phyloP scores from a whole-genome alignment of 768 basidiomycete genomes.

The Dentipellis fragilis region DNA sequence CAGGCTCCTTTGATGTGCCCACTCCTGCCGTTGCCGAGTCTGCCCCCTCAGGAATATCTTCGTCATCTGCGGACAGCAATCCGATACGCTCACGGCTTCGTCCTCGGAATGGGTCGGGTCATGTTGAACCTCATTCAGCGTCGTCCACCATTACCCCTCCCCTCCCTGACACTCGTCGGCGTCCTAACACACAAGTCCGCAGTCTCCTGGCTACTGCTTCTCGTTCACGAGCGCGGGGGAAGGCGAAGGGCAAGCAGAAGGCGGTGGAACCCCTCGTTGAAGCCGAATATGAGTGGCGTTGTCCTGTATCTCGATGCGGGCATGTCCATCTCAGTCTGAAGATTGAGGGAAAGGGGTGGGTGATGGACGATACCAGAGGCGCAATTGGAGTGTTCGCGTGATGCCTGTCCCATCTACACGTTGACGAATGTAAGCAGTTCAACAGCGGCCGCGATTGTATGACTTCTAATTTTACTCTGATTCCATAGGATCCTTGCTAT shows the following conservation, averaged over 20 bases:
- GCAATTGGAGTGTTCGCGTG: conserved; percentile 12
- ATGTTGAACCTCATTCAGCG: conserved; percentile 2
- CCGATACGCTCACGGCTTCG: conserved; percentile 12
- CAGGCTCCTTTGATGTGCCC: background rate
- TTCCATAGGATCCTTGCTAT: no score
- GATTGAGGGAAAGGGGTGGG: conserved; percentile 9
- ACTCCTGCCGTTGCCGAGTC: no score
- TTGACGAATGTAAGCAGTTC: background rate
- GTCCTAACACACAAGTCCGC: background rate
- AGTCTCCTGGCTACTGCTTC: background rate
- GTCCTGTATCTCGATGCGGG: conserved; percentile 10
- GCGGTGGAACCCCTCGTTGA: conserved; percentile 4
- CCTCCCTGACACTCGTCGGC: background rate
- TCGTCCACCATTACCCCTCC: background rate
- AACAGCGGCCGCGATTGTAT: background rate
- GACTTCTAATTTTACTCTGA: background rate
- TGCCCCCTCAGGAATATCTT: background rate
- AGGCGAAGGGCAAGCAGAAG: conserved; percentile 12
- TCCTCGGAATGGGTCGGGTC: conserved; percentile 7
- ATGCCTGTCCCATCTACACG: background rate
- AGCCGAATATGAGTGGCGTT: conserved; percentile 12
- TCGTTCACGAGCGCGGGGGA: background rate
- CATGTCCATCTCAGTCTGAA: conserved; percentile 9
- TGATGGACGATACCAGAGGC: conserved; percentile 12
- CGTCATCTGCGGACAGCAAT: background rate